Base-by-base conservation (phyloP, 441 rosid species). In the Jatropha multifida region DNA sequence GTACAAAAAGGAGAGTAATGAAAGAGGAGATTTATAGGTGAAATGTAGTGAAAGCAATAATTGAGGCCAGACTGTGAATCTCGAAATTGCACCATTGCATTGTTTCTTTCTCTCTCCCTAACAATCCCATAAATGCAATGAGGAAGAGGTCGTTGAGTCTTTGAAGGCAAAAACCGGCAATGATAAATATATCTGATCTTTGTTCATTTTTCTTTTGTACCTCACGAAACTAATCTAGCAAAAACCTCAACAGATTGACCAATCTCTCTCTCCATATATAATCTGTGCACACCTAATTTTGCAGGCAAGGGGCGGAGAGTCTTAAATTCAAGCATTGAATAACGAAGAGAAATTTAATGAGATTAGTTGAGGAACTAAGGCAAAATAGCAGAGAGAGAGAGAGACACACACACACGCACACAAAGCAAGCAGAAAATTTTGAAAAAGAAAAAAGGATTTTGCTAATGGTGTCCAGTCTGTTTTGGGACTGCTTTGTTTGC, bases 301-400 rank as follows among this genome's bases (percentile, higher is more conserved):
- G 82, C 88, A 79, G 85, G 74, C 79, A 66, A 78, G 40, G 71
- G 4, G 74, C 41, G 44, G 77, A 62, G 78, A 66, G 85, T 11
- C 79, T 70, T 85, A 63, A 88, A 81, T 82, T 80, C 79, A 32
- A 55, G 87, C 88, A 85, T 81, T 87, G 65, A 89, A 83, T 82
- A 84, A 76, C 2, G 32, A 58, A 20, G 75, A 79, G 73, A 85
- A 85, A 85, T 82, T 92, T 69, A 94, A 90, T 90, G 92, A 40
- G 85, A 84, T 90, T 87, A 72, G 98, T 88, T 94, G 96, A 89
- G 93, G 83, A 89, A 77, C 78, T 76, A 68, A 65, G 81, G 75
- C 85, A 76, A 65, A 9, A 58, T 20, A 58, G 27, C 27, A 58
- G 32, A 58, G 20, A 48, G 51, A 48, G 65, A 67, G 10, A 62